phyloP scores from a whole-genome alignment of 768 basidiomycete species.

The Trichaptum fuscoviolaceum region DNA sequence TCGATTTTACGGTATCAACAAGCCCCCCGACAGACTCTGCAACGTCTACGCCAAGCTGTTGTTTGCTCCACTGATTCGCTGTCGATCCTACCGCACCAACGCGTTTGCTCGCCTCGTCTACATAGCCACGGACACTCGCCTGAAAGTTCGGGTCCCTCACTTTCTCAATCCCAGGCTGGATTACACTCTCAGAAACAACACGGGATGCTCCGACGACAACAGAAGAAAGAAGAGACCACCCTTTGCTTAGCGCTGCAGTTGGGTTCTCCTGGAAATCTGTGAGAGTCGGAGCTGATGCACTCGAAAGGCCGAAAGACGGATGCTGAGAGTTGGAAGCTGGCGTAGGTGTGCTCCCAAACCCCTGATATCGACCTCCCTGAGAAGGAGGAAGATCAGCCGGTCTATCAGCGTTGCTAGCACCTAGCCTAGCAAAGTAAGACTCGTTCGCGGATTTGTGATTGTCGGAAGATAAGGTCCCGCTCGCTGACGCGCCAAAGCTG shows the following conservation, averaged over 20 bases:
- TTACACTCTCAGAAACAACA: constrained; percentile 78
- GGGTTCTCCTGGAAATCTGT: constrained; percentile 86
- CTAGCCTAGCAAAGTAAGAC: constrained; percentile 77
- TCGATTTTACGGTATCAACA: constrained; percentile 58
- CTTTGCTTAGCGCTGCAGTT: constrained; percentile 78
- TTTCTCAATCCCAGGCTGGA: constrained; percentile 83
- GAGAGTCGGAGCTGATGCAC: constrained; percentile 72
- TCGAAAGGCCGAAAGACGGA: constrained; percentile 70
- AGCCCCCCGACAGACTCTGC: constrained; percentile 70
- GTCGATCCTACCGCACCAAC: constrained; percentile 56
- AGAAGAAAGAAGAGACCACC: constrained; percentile 92
- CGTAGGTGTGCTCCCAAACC: constrained; percentile 85
- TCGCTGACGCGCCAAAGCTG: constrained; percentile 32
- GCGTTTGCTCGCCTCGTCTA: constrained; percentile 59
- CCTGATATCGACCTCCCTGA: constrained; percentile 89
- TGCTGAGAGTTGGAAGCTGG: constrained; percentile 48
- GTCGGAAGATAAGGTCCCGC: constrained; percentile 18
- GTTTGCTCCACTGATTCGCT: constrained; percentile 75
- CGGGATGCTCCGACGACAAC: constrained; percentile 76
- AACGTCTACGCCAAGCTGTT: constrained; percentile 80
- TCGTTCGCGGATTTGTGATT: constrained; percentile 83
- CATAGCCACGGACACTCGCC: constrained; percentile 66
- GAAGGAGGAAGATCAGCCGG: constrained; percentile 81
- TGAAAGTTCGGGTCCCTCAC: constrained; percentile 79
- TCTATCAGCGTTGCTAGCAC: constrained; percentile 73